Conservation (phyloP, 2,329 filamentous ascomycete species). For the Alternaria angustiovoidea region DNA sequence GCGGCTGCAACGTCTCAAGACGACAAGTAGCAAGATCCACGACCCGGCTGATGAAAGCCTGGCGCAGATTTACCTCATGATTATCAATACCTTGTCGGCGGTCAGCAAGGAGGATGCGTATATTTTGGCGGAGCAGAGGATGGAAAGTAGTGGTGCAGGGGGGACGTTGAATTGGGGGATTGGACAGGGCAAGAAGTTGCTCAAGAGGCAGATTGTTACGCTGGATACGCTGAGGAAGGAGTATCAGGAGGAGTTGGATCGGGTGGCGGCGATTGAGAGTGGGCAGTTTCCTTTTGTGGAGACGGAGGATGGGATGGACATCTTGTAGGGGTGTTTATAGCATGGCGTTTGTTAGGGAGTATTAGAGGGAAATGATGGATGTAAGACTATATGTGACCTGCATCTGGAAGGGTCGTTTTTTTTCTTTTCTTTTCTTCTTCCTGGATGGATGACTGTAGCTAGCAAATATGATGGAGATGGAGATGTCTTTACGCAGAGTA, state of each 20-base stretch:
- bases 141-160: constrained; percentile 47
- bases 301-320: constrained; percentile 47
- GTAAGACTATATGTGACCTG: not conserved
- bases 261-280: constrained; percentile 85
- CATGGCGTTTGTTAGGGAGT: not conserved
- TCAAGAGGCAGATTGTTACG: constrained; percentile 80
- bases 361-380: not conserved
- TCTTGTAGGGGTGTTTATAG: constrained; percentile 33
- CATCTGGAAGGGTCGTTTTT: not conserved
- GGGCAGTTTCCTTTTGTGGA: constrained; percentile 82
- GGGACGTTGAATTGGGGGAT: not conserved
- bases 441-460: too few relatives aligned
- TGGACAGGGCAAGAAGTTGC: constrained; percentile 47
- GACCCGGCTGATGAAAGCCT: constrained; percentile 62
- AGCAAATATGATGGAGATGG: too few relatives aligned
- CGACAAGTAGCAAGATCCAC: constrained; percentile 50
- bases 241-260: constrained; percentile 89
- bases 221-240: constrained; percentile 85
- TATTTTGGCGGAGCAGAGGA: constrained; percentile 66
- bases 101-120: constrained; percentile 84
- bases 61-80: constrained; percentile 80
- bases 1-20: constrained; percentile 61
- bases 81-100: constrained; percentile 92
- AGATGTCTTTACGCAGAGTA: too few relatives aligned
- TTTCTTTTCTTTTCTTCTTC: too few relatives aligned